A percentile compares a stretch with the other conserved stretches of the same genome.
Evolutionary conservation across 1,139 yeast species (phyloP).

Genomic region (Zygoascus hellenicus): DNA sequence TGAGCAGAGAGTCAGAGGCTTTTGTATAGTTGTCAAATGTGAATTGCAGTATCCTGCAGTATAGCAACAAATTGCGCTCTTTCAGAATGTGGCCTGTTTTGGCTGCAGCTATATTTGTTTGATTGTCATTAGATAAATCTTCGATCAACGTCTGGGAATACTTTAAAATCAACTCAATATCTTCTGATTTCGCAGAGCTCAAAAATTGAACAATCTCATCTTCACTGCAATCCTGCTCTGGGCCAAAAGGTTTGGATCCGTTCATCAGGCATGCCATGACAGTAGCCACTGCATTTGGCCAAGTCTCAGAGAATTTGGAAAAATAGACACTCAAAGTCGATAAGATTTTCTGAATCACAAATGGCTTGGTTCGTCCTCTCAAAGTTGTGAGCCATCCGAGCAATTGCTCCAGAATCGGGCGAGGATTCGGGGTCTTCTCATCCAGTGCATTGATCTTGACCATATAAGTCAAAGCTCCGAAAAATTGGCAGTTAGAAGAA

Average conservation of each 20-base stretch:
- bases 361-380: conserved; percentile 17
- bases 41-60: conserved; percentile 2
- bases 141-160: conserved; percentile 28
- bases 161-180: conserved; percentile 19
- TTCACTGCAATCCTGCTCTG: too few relatives aligned
- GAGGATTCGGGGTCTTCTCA: conserved; percentile 12
- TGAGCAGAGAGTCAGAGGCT: neutral
- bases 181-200: conserved; percentile 10
- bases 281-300: conserved; percentile 27
- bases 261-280: conserved; percentile 2
- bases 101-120: conserved; percentile 12
- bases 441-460: conserved; percentile 40
- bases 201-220: neutral
- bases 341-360: conserved; percentile 34
- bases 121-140: conserved; percentile 18
- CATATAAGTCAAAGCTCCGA: conserved; percentile 57
- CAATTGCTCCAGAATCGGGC: conserved; percentile 24
- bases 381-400: conserved; percentile 25
- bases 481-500: conserved; percentile 47
- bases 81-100: conserved; percentile 13
- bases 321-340: conserved; percentile 29
- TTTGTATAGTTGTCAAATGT: conserved; percentile 1
- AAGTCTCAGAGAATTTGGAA: conserved; percentile 30
- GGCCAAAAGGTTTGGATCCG: neutral
- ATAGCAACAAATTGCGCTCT: conserved; percentile 9